A percentile compares a stretch with the other conserved stretches of the same genome.
These are phyloP conservation scores for Russula ochroleuca DNA, from an alignment of 768 basidiomycete species.

Conservation along the genomic window DNA sequence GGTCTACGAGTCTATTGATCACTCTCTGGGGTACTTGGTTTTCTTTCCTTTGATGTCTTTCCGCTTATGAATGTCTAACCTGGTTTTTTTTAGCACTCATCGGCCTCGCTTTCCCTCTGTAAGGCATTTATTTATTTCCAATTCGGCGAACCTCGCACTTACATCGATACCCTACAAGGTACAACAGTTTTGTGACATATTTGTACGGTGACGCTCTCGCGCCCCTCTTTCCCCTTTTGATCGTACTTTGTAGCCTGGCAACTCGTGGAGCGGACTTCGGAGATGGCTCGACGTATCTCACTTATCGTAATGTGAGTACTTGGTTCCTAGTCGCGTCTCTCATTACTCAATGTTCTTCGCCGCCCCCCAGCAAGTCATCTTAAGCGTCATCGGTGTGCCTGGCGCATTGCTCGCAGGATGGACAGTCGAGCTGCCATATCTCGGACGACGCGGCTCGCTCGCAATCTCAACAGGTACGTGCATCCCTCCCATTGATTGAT, in stretches of 20 bases:
- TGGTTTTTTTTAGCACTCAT: constrained; percentile 51
- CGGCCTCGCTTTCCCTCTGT: constrained; percentile 72
- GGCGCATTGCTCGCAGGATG: constrained; percentile 54
- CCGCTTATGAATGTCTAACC: neutral
- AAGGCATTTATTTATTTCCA: constrained; percentile 27
- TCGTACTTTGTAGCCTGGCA: constrained; percentile 43
- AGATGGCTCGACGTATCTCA: constrained; percentile 63
- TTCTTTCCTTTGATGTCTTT: neutral
- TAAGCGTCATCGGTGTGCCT: constrained; percentile 54
- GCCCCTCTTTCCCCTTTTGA: neutral
- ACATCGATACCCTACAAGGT: constrained; percentile 31
- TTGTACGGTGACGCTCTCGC: constrained; percentile 38
- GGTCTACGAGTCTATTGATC: constrained; percentile 49
- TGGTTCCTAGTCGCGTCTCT: neutral
- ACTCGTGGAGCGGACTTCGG: constrained; percentile 67
- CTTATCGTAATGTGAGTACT: constrained; percentile 60
- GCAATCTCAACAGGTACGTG: constrained; percentile 42
- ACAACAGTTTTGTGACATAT: constrained; percentile 51
- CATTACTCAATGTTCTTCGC: neutral
- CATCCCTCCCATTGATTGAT: constrained; percentile 15
- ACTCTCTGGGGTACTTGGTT: constrained; percentile 45
- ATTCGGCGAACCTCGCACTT: neutral
- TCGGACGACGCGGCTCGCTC: constrained; percentile 54
- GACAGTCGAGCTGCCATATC: constrained; percentile 46
- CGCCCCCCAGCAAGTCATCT: constrained; percentile 46